Percentiles rank a stretch among this genome's conserved stretches.
phyloP scores from a whole-genome alignment of 2,329 filamentous ascomycete species.

The Fusarium subglutinans region DNA sequence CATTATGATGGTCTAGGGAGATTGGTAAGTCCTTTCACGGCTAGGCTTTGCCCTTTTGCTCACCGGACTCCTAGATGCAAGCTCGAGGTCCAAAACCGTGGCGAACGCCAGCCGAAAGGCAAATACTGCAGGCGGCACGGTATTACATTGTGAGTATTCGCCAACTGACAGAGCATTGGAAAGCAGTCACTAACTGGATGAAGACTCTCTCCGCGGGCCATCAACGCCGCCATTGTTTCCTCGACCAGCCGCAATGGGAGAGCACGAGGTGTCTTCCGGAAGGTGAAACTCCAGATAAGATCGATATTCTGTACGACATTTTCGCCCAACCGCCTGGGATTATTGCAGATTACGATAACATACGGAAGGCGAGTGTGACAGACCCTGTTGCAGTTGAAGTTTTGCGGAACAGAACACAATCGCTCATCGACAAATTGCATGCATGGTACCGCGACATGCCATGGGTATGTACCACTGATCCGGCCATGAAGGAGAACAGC shows the following conservation, averaged over 20 bases:
- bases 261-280: not conserved
- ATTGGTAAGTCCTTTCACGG: not conserved
- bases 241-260: constrained; percentile 24
- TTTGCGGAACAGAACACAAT: not conserved
- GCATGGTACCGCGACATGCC: not conserved
- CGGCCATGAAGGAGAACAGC: not conserved
- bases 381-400: not conserved
- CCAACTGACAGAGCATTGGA: fast-evolving
- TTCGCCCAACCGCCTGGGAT: constrained; percentile 10
- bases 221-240: constrained; percentile 15
- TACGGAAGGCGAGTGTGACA: not conserved
- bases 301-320: constrained; percentile 9
- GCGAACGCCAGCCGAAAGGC: not conserved
- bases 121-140: constrained; percentile 1
- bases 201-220: constrained; percentile 24
- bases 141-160: constrained; percentile 3
- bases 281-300: not conserved
- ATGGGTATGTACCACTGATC: not conserved
- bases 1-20: constrained; percentile 22
- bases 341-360: not conserved
- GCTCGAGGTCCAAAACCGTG: constrained; percentile 11
- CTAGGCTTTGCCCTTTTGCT: not conserved
- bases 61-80: not conserved
- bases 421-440: not conserved
- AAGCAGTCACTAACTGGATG: not conserved